Evolutionary conservation across 176 grass and related monocot species (phyloP).

Genomic region (Chloris gayana): DNA sequence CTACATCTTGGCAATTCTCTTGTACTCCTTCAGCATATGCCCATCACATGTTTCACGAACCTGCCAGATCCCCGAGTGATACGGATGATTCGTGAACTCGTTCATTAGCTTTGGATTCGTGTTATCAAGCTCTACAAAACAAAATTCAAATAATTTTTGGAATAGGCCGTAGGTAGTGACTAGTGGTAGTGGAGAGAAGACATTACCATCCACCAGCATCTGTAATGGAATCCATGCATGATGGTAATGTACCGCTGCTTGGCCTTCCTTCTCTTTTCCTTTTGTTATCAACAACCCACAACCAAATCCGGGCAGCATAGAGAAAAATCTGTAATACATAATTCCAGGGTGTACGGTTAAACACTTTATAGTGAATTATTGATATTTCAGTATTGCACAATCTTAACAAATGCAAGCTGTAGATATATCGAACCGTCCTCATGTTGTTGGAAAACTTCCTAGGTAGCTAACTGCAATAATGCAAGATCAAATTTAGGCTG

Average conservation of each 20-base stretch:
- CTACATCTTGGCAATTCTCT: constrained; percentile 76
- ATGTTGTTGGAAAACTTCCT: neutral
- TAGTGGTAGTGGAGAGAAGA: too few relatives aligned
- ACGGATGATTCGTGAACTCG: constrained; percentile 63
- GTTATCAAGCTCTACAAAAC: constrained; percentile 66
- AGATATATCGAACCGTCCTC: neutral
- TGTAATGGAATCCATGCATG: constrained; percentile 97
- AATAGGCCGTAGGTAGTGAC: too few relatives aligned
- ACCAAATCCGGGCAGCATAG: constrained; percentile 85
- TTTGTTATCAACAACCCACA: constrained; percentile 82
- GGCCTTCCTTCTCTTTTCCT: constrained; percentile 88
- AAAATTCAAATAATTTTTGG: constrained; percentile 9
- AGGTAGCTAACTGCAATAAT: too few relatives aligned
- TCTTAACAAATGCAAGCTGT: neutral
- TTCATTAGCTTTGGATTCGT: constrained; percentile 87
- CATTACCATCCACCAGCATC: constrained; percentile 59
- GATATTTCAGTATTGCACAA: neutral
- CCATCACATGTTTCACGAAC: constrained; percentile 58
- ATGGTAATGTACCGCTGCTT: constrained; percentile 87
- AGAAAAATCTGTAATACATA: constrained; percentile 58
- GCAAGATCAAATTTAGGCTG: too few relatives aligned
- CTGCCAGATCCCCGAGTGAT: constrained; percentile 68
- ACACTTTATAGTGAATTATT: too few relatives aligned
- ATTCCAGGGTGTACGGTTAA: too few relatives aligned
- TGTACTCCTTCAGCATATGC: constrained; percentile 91